Percentiles rank a stretch among this genome's conserved stretches.
Evolutionary conservation across 495 filamentous ascomycete genomes (phyloP).

Genomic region (Talaromyces adpressus): DNA sequence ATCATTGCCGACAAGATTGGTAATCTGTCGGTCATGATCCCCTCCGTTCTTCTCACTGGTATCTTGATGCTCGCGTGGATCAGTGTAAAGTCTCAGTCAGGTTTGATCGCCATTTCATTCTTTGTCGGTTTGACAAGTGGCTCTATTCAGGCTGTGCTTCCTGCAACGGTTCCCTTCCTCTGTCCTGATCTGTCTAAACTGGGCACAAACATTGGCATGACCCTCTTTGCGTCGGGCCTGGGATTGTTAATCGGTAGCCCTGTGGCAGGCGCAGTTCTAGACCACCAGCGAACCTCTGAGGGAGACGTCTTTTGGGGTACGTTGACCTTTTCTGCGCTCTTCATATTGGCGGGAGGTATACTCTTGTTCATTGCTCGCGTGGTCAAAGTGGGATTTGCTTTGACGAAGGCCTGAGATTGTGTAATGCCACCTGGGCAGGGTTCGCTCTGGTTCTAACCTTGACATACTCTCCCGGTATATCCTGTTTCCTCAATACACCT

Average conservation of each 20-base stretch:
- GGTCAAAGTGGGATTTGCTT: neutral
- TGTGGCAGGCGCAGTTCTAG: slow-evolving; percentile 25
- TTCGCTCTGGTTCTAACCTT: neutral
- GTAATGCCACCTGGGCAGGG: neutral
- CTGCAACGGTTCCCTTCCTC: neutral
- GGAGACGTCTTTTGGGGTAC: neutral
- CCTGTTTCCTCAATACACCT: neutral
- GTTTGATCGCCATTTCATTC: neutral
- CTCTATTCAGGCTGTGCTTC: neutral
- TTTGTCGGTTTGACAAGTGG: neutral
- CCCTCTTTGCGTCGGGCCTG: slow-evolving; percentile 17
- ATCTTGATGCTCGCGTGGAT: neutral
- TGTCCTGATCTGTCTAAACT: neutral
- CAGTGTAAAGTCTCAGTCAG: neutral
- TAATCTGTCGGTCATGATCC: slow-evolving; percentile 23
- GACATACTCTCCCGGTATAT: no score
- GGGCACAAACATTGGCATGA: slow-evolving; percentile 31
- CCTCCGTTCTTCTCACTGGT: neutral
- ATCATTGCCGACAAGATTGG: slow-evolving; percentile 62
- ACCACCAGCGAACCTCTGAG: slow-evolving; percentile 11
- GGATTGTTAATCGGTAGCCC: slow-evolving; percentile 27
- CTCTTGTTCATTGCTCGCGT: neutral
- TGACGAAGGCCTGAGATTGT: neutral
- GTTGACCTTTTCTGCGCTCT: neutral
- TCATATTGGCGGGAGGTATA: neutral